Conservation (phyloP, 208 protist species). For the Porcisia deanei region DNA sequence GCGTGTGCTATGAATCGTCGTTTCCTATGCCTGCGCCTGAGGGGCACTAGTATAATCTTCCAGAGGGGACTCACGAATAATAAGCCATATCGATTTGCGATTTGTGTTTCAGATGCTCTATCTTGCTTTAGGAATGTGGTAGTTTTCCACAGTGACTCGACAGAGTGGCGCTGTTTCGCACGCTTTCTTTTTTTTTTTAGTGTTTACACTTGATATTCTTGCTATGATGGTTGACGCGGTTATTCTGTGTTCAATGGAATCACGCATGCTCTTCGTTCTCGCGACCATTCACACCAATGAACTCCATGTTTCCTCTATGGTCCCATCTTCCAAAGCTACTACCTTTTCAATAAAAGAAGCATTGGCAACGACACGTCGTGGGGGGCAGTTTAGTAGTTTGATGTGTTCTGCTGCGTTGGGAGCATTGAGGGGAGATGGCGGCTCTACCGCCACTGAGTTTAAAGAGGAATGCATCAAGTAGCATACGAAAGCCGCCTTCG, state of each 20-base stretch:
- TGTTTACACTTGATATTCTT: not conserved
- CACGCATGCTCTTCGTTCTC: not conserved
- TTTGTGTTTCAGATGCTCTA: not conserved
- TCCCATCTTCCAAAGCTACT: not conserved
- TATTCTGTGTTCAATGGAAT: not conserved
- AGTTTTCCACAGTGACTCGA: not conserved
- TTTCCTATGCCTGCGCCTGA: not conserved
- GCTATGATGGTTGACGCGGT: not conserved
- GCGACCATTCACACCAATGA: not conserved
- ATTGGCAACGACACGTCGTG: not conserved
- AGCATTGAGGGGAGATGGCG: not conserved
- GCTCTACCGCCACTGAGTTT: not conserved
- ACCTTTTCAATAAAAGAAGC: not conserved
- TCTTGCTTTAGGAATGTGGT: not conserved
- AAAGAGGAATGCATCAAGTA: not conserved
- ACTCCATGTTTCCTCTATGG: not conserved
- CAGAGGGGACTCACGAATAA: not conserved
- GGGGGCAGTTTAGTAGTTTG: not conserved
- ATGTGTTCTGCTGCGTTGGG: not conserved
- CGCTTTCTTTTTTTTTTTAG: not conserved
- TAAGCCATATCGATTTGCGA: not conserved
- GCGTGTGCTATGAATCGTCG: not conserved
- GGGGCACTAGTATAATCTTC: not conserved
- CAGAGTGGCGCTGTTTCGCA: not conserved
- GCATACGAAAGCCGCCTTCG: not conserved